These are phyloP conservation scores for Chlorophyllum brunneum DNA, from an alignment of 768 basidiomycete species.

Conservation along the genomic window DNA sequence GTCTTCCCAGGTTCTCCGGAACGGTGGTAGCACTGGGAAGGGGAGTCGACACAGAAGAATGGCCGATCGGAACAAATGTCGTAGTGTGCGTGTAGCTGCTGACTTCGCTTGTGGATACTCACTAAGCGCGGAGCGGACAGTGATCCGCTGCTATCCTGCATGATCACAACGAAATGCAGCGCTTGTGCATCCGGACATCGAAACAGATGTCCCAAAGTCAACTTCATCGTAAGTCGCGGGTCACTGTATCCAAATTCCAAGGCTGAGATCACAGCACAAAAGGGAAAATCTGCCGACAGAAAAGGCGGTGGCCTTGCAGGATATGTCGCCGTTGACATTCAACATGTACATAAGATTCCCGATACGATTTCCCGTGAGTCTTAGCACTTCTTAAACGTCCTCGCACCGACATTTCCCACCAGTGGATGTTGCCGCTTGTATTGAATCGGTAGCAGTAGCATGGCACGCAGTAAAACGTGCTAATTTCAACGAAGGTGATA, in stretches of 20 bases:
- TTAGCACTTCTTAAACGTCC: not conserved
- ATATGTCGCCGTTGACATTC: constrained; percentile 32
- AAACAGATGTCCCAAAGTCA: constrained; percentile 30
- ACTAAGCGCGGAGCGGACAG: too few relatives aligned
- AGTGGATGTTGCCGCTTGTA: constrained; percentile 46
- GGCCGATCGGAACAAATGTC: constrained; percentile 30
- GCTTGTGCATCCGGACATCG: constrained; percentile 28
- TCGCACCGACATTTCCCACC: not conserved
- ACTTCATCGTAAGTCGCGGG: constrained; percentile 32
- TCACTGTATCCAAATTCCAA: not conserved
- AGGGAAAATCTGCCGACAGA: constrained; percentile 31
- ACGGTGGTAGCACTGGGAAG: constrained; percentile 30
- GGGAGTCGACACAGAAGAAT: constrained; percentile 27
- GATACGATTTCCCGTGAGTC: constrained; percentile 31
- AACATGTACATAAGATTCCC: constrained; percentile 36
- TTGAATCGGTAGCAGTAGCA: constrained; percentile 44
- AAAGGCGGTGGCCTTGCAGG: constrained; percentile 43
- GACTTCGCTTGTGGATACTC: not conserved
- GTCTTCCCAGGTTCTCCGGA: constrained; percentile 28
- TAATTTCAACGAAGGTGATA: constrained; percentile 32
- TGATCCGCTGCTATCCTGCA: constrained; percentile 40
- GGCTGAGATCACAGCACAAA: too few relatives aligned
- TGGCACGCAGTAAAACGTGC: constrained; percentile 41
- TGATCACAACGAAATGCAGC: constrained; percentile 27
- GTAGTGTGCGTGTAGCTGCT: constrained; percentile 23